Percentiles rank a stretch among this genome's conserved stretches.
These are phyloP conservation scores for Castanea mollissima DNA, from an alignment of 306 rosid genomes.

Conservation along the genomic window DNA sequence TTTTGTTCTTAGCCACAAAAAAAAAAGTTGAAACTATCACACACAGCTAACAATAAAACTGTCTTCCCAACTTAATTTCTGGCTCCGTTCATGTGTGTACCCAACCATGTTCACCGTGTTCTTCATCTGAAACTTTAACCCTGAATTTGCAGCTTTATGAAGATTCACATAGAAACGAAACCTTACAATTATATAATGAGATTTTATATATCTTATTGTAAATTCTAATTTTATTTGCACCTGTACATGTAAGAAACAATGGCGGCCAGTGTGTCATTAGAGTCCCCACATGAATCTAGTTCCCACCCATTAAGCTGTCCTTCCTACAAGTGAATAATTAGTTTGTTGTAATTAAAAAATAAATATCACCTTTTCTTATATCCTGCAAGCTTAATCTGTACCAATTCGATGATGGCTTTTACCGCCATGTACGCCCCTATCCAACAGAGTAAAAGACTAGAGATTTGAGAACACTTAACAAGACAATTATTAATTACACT, in stretches of 20 bases:
- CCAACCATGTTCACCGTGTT: slow-evolving; percentile 72
- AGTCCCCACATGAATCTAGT: no score
- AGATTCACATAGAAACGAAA: background rate
- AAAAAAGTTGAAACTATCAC: no score
- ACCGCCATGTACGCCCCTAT: slow-evolving; percentile 86
- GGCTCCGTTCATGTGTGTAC: slow-evolving; percentile 19
- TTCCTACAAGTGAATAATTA: no score
- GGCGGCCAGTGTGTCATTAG: slow-evolving; percentile 25
- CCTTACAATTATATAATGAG: background rate
- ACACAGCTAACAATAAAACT: no score
- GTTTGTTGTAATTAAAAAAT: no score
- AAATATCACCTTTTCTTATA: background rate
- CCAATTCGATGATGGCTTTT: slow-evolving; percentile 82
- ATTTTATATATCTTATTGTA: background rate
- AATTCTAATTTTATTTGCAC: slow-evolving; percentile 20
- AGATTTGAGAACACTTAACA: no score
- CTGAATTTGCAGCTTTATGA: slow-evolving; percentile 31
- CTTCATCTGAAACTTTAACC: slow-evolving; percentile 59
- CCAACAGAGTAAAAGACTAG: background rate
- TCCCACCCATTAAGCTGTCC: no score
- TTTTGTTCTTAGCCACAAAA: no score
- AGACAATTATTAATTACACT: no score
- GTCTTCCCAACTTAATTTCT: no score
- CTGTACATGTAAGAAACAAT: slow-evolving; percentile 85
- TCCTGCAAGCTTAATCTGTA: slow-evolving; percentile 73